phyloP scores from a whole-genome alignment of 2,329 filamentous ascomycete species.

The Xylaria arbuscula region DNA sequence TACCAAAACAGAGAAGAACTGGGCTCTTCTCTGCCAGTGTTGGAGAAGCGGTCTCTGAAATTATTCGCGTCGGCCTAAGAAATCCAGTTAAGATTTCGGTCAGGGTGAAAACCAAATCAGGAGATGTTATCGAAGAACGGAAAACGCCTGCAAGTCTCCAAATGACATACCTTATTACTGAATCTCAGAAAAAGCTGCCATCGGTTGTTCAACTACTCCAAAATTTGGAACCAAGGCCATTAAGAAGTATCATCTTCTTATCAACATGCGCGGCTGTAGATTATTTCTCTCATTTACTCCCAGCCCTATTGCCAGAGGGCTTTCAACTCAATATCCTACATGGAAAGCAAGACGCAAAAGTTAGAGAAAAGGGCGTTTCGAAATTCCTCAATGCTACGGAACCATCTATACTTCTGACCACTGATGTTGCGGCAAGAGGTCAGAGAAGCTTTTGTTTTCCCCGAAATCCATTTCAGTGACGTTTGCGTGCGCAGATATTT shows the following conservation, averaged over 20 bases:
- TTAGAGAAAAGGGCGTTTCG: slow-evolving; percentile 87
- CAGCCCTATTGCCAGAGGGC: slow-evolving; percentile 73
- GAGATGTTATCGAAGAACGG: slow-evolving; percentile 78
- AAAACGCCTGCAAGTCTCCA: slow-evolving; percentile 91
- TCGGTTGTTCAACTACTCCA: slow-evolving; percentile 76
- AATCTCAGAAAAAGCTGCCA: slow-evolving; percentile 83
- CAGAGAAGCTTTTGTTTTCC: slow-evolving; percentile 4
- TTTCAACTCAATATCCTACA: slow-evolving; percentile 84
- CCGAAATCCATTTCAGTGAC: neutral
- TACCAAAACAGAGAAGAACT: slow-evolving; percentile 93
- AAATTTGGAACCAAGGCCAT: slow-evolving; percentile 76
- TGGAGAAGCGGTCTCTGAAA: slow-evolving; percentile 92
- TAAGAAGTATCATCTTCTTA: slow-evolving; percentile 90
- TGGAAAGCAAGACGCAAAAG: slow-evolving; percentile 89
- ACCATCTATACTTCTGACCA: slow-evolving; percentile 87
- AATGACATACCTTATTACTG: slow-evolving; percentile 84
- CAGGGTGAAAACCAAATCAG: slow-evolving; percentile 82
- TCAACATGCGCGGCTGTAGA: slow-evolving; percentile 95
- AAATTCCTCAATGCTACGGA: slow-evolving; percentile 80
- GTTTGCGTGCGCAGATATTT: neutral
- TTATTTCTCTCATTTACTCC: slow-evolving; percentile 87
- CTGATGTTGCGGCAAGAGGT: slow-evolving; percentile 86
- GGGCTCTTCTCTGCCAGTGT: slow-evolving; percentile 95
- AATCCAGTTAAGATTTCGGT: slow-evolving; percentile 97
- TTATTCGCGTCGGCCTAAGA: slow-evolving; percentile 85